These are phyloP conservation scores for Spatholobus suberectus DNA, from an alignment of 306 rosid genomes.

Conservation along the genomic window DNA sequence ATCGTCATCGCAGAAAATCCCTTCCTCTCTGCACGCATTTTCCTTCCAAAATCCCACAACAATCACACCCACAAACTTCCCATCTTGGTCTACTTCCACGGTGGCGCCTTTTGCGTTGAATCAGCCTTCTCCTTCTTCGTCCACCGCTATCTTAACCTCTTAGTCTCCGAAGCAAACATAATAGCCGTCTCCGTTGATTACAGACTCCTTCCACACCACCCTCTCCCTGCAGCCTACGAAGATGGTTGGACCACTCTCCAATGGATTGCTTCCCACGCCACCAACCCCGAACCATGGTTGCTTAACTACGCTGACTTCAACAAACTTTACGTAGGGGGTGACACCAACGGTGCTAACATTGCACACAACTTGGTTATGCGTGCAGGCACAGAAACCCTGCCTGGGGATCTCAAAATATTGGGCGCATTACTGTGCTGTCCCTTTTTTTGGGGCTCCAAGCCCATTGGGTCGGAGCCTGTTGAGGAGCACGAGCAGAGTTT, in stretches of 20 bases:
- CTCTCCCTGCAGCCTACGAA: conserved; percentile 48
- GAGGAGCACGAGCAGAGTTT: conserved; percentile 26
- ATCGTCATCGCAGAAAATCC: conserved; percentile 41
- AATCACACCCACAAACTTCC: conserved; percentile 34
- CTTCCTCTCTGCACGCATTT: conserved; percentile 39
- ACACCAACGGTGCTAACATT: conserved; percentile 47
- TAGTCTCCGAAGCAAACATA: conserved; percentile 35
- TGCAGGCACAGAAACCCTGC: conserved; percentile 37
- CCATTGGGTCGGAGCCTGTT: conserved; percentile 40
- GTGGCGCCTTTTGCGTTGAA: conserved; percentile 50
- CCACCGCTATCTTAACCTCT: conserved; percentile 23
- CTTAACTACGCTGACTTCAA: conserved; percentile 40
- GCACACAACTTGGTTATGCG: conserved; percentile 48
- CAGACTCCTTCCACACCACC: conserved; percentile 48
- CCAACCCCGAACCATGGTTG: conserved; percentile 39
- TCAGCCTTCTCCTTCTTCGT: conserved; percentile 39
- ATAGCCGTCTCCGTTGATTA: conserved; percentile 41
- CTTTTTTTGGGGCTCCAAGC: conserved; percentile 45
- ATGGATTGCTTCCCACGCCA: conserved; percentile 48
- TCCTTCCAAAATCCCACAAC: conserved; percentile 33
- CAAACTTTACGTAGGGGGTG: conserved; percentile 46
- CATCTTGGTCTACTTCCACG: conserved; percentile 50
- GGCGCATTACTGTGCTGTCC: conserved; percentile 44
- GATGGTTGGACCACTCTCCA: conserved; percentile 52
- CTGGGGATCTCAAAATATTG: conserved; percentile 22